Evolutionary conservation across 2,329 filamentous ascomycete genomes (phyloP).

Genomic region (Fusarium graminum): DNA sequence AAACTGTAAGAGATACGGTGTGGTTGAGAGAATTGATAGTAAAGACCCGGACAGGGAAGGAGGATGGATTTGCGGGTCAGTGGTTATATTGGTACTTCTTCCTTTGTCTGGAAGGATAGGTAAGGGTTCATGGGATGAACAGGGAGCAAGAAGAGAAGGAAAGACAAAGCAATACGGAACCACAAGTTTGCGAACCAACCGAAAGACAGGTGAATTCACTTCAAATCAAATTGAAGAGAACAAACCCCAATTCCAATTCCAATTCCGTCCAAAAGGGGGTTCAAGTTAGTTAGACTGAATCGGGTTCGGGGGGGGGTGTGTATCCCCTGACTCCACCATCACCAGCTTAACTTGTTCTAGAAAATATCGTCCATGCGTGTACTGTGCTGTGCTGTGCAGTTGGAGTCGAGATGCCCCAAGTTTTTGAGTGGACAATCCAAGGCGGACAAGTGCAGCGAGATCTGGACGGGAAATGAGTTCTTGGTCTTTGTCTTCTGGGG

Average conservation of each 20-base stretch:
- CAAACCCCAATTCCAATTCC: conserved; percentile 6
- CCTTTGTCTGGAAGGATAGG: conserved; percentile 4
- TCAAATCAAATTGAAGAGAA: conserved; percentile 22
- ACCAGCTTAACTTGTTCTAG: conserved; percentile 36
- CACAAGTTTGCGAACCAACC: conserved; percentile 32
- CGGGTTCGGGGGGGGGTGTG: conserved; percentile 35
- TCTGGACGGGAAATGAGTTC: conserved; percentile 47
- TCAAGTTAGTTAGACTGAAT: conserved; percentile 43
- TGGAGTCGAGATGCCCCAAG: conserved; percentile 21
- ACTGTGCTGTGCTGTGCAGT: conserved; percentile 24
- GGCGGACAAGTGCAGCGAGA: conserved; percentile 34
- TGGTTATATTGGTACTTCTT: conserved; percentile 9
- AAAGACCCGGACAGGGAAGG: conserved; percentile 18
- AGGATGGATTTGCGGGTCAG: conserved; percentile 18
- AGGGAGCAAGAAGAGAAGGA: conserved; percentile 18
- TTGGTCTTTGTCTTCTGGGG: conserved; percentile 35
- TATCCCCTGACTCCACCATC: conserved; percentile 33
- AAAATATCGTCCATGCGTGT: conserved; percentile 24
- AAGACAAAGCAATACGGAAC: conserved; percentile 27
- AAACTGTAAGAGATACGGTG: conserved; percentile 21
- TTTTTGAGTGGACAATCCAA: conserved; percentile 22
- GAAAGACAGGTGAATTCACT: conserved; percentile 23
- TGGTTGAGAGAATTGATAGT: conserved; percentile 16
- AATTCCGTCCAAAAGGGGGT: conserved; percentile 47
- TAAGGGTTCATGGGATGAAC: conserved; percentile 1